phyloP scores from a whole-genome alignment of 208 protist species.

The Borovskyia barvae region DNA sequence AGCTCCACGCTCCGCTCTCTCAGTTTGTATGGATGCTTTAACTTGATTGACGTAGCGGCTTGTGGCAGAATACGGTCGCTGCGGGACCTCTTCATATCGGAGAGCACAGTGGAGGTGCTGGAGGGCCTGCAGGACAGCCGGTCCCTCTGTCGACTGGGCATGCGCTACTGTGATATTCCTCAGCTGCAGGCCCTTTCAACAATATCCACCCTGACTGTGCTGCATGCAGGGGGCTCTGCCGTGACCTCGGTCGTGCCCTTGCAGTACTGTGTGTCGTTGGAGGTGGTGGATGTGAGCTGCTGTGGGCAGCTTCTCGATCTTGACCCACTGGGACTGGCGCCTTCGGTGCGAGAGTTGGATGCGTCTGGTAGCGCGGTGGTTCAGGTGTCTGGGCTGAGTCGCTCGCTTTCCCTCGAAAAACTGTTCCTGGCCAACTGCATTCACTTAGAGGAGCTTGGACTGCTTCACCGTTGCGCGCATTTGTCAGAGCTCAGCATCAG shows the following conservation, averaged over 20 bases:
- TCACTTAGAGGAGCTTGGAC: constrained; percentile 1
- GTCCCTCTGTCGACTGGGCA: constrained; percentile 5
- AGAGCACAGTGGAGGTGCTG: constrained; percentile 24
- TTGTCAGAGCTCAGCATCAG: constrained; percentile 4
- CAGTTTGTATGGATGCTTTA: constrained; percentile 22
- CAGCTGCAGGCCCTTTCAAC: not conserved
- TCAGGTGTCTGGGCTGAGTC: not conserved
- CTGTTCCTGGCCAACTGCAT: constrained; percentile 6
- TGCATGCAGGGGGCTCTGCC: constrained; percentile 21
- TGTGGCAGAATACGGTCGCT: constrained; percentile 21
- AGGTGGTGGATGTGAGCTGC: constrained; percentile 10
- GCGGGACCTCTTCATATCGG: constrained; percentile 20
- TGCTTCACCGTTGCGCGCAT: constrained; percentile 4
- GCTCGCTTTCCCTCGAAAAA: constrained; percentile 4
- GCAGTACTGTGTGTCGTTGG: constrained; percentile 2
- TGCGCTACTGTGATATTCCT: constrained; percentile 25
- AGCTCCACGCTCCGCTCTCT: constrained; percentile 19
- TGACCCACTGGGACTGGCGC: constrained; percentile 11
- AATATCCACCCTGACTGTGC: constrained; percentile 6
- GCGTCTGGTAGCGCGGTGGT: constrained; percentile 8
- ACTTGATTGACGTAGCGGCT: constrained; percentile 17
- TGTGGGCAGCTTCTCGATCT: constrained; percentile 19
- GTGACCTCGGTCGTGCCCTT: constrained; percentile 15
- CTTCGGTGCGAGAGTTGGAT: constrained; percentile 3
- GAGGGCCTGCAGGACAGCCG: constrained; percentile 18